Conservation (phyloP, 345 rosid species). For the Cochlearia excelsa region DNA sequence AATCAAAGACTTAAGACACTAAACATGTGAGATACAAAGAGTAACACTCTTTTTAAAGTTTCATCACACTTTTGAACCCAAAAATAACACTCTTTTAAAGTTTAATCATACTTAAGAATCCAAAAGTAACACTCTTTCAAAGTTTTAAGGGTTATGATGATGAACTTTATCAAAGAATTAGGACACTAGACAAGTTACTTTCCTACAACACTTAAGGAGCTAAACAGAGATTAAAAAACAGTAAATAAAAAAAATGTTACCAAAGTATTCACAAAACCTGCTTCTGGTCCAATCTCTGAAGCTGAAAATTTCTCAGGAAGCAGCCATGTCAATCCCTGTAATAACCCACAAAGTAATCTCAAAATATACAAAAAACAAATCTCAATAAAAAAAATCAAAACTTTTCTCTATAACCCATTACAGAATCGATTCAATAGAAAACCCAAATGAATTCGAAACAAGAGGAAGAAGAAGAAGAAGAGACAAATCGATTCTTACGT, state of each 20-base stretch:
- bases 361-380: not conserved
- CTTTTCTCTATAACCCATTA: not conserved
- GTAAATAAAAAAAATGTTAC: slow-evolving; percentile 53
- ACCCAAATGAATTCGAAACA: not conserved
- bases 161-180: not conserved
- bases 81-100: no score
- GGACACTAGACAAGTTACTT: not conserved
- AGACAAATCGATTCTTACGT: slow-evolving; percentile 47
- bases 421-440: not conserved
- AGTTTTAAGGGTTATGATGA: not conserved
- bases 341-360: not conserved
- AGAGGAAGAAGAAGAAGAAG: not conserved
- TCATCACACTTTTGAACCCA: no score
- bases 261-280: slow-evolving; percentile 95
- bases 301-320: slow-evolving; percentile 82
- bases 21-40: slow-evolving; percentile 6
- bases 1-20: not conserved
- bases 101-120: slow-evolving; percentile 15
- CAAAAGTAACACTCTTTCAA: slow-evolving; percentile 1
- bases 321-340: slow-evolving; percentile 95
- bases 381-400: not conserved
- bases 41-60: not conserved
- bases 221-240: slow-evolving; percentile 37
- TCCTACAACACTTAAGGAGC: slow-evolving; percentile 9
- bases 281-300: slow-evolving; percentile 97